phyloP scores from a whole-genome alignment of 805 yeast species.

The Metschnikowia corniflorae region DNA sequence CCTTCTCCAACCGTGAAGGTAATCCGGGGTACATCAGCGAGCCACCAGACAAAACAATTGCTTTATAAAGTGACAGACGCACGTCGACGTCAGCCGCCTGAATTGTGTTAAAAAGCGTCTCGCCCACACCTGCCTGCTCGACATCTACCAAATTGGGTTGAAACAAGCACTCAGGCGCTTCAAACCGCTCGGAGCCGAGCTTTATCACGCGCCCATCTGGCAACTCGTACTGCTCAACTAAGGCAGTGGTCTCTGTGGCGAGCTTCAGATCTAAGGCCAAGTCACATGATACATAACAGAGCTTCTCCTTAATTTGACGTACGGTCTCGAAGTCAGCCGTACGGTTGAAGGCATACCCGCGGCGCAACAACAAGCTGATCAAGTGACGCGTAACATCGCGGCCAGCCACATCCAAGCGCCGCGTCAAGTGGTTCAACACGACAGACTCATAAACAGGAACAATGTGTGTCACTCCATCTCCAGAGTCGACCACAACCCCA shows the following conservation, averaged over 20 bases:
- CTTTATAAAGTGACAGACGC: conserved; percentile 81
- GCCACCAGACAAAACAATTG: conserved; percentile 95
- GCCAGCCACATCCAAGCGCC: conserved; percentile 94
- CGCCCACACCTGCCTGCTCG: conserved; percentile 97
- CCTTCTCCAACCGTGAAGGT: conserved; percentile 93
- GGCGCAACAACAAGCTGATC: conserved; percentile 83
- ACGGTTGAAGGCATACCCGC: conserved; percentile 97
- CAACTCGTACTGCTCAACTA: conserved; percentile 86
- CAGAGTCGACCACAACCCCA: conserved; percentile 98
- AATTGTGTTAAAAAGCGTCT: conserved; percentile 82
- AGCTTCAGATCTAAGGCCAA: conserved; percentile 82
- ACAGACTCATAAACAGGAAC: conserved; percentile 97
- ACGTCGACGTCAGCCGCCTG: conserved; percentile 95
- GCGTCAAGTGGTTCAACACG: conserved; percentile 90
- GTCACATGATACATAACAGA: conserved; percentile 94
- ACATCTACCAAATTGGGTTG: conserved; percentile 94
- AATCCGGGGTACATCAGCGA: conserved; percentile 98
- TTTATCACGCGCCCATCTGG: conserved; percentile 96
- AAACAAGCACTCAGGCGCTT: conserved; percentile 95
- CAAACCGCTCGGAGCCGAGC: conserved; percentile 93
- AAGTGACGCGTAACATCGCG: conserved; percentile 96
- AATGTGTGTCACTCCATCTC: conserved; percentile 98
- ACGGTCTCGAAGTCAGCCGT: conserved; percentile 99
- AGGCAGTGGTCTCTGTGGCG: conserved; percentile 91
- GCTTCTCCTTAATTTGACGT: conserved; percentile 93